A percentile compares a stretch with the other conserved stretches of the same genome.
phyloP scores from a whole-genome alignment of 352 stramenopile genomes.

The Phytophthora pistaciae region DNA sequence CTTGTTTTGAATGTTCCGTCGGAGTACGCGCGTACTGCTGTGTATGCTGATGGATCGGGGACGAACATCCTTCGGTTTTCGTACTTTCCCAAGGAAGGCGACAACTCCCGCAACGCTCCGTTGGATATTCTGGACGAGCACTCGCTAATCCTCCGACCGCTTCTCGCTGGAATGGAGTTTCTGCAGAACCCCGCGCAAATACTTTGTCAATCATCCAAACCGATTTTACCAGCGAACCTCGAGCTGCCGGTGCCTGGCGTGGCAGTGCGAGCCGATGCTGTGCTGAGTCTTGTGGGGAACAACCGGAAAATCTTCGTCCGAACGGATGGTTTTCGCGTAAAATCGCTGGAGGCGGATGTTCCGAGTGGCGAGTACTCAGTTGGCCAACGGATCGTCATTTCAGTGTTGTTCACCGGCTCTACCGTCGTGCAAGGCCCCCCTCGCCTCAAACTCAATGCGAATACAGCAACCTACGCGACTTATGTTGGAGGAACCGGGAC shows the following conservation, averaged over 20 bases:
- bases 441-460: constrained; percentile 58
- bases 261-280: constrained; percentile 55
- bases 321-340: constrained; percentile 64
- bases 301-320: constrained; percentile 68
- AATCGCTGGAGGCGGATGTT: constrained; percentile 43
- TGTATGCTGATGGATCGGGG: constrained; percentile 60
- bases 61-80: constrained; percentile 57
- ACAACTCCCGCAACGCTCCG: constrained; percentile 52
- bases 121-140: constrained; percentile 55
- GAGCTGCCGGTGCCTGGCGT: constrained; percentile 57
- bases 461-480: constrained; percentile 46
- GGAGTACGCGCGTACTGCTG: constrained; percentile 45
- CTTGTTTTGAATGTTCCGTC: constrained; percentile 63
- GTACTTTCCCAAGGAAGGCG: constrained; percentile 51
- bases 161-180: constrained; percentile 40
- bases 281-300: constrained; percentile 68
- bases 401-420: constrained; percentile 51
- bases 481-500: constrained; percentile 69
- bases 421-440: constrained; percentile 66
- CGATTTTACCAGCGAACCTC: constrained; percentile 46
- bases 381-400: constrained; percentile 66
- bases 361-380: constrained; percentile 59
- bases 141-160: constrained; percentile 53
- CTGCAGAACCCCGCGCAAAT: constrained; percentile 46
- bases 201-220: constrained; percentile 43